Evolutionary conservation across 805 yeast genomes (phyloP), one percentile per base, ranked within the genome.

Genomic region (Dipodascus geniculatus): DNA sequence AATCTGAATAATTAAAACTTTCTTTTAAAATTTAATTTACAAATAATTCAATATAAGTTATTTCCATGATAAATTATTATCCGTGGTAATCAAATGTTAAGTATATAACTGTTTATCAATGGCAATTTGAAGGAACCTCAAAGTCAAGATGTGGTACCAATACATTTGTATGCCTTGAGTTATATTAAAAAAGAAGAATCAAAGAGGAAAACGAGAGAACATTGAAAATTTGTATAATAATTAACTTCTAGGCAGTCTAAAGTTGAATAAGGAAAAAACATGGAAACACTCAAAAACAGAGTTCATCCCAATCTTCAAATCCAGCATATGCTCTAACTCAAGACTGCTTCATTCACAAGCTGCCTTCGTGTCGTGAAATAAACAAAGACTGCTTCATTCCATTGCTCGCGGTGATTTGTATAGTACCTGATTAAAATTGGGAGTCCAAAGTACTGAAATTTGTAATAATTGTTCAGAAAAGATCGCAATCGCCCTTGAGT

Each of bases 401-500:
- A 61, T 3, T 55, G 38, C 23, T 49, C 52, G 3, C 60, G 51
- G 28, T 55, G 56, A 51, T 53, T 52, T 38, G 54, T 60, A 61
- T 57, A 60, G 51, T 20, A 61, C 56, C 17, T 61, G 52, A 54
- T 61, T 61, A 47, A 55, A 57, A 51, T 61, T 61, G 55, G 64
- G 20, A 61, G 52, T 1, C 54, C 57, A 31, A 51, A 61, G 51
- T 55, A 57, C 19, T 61, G 50, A 48, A 53, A 55, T 44, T 52
- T 22, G 53, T 55, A 61, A 48, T 55, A 60, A 11, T 56, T 60
- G 52, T 59, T 60, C 24, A 61, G 48, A 24, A 61, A 59, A 1
- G 61, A 61, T 55, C n/a, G 56, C 53, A 44, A 61, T 59, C 14
- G 55, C 57, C 24, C 64, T 64, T 24, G 63, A 58, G 54, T 61